Conservation (phyloP, 2,329 filamentous ascomycete species). For the Stagonosporopsis cucurbitacearum region DNA sequence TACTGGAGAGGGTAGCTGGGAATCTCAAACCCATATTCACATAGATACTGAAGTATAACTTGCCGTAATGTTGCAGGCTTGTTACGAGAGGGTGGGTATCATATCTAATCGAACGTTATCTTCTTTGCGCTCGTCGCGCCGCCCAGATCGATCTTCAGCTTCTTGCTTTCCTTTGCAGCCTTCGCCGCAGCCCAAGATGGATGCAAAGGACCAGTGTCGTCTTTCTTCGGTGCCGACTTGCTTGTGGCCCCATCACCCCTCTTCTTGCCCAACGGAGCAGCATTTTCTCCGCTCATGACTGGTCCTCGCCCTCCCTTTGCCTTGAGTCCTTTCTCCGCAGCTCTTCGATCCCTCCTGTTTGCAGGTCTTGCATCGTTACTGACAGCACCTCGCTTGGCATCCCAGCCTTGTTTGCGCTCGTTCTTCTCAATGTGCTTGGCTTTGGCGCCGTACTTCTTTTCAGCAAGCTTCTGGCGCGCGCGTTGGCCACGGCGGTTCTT, state of each 20-base stretch:
- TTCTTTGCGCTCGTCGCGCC: constrained; percentile 55
- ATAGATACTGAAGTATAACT: neutral
- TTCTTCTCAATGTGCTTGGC: constrained; percentile 69
- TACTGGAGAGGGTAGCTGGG: constrained; percentile 52
- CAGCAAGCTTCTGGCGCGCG: constrained; percentile 78
- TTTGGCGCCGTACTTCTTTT: constrained; percentile 76
- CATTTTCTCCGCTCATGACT: constrained; percentile 43
- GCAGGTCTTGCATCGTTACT: constrained; percentile 34
- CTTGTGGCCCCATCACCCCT: constrained; percentile 26
- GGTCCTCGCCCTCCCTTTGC: constrained; percentile 33
- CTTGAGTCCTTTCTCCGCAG: constrained; percentile 23
- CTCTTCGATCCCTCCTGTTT: constrained; percentile 30
- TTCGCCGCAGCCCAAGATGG: constrained; percentile 70
- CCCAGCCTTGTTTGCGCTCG: constrained; percentile 62
- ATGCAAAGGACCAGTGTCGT: constrained; percentile 64
- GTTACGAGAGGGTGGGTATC: neutral
- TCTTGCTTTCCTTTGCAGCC: constrained; percentile 63
- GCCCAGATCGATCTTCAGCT: constrained; percentile 46
- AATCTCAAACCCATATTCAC: constrained; percentile 39
- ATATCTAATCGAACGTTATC: constrained; percentile 63
- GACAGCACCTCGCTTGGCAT: constrained; percentile 63
- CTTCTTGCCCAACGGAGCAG: constrained; percentile 33
- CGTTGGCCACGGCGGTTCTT: constrained; percentile 81
- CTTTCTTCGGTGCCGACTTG: constrained; percentile 50
- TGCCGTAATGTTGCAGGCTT: neutral